Percentiles rank a stretch among this genome's conserved stretches.
Conservation (phyloP, 352 stramenopile species). For the Phytophthora macrochlamydospora region DNA sequence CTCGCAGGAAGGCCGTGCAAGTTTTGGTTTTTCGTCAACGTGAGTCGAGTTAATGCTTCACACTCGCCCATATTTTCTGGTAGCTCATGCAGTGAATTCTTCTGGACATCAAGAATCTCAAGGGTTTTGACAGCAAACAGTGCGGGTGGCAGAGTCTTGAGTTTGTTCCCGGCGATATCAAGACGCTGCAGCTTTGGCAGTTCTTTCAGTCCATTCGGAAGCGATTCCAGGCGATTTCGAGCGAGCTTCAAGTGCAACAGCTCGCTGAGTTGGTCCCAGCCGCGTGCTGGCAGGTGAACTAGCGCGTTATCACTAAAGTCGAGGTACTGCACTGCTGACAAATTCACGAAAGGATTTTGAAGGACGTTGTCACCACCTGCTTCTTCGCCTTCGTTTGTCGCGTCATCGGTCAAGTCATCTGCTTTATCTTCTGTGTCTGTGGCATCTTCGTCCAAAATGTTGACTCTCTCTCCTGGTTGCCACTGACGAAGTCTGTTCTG, state of each 20-base stretch:
- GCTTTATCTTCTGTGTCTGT: slow-evolving; percentile 13
- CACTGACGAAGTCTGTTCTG: slow-evolving; percentile 57
- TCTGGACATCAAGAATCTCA: slow-evolving; percentile 33
- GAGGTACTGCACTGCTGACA: slow-evolving; percentile 38
- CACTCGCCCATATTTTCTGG: slow-evolving; percentile 37
- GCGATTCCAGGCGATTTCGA: slow-evolving; percentile 43
- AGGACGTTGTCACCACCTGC: not conserved
- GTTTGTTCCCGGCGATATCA: slow-evolving; percentile 52
- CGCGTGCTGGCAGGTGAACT: slow-evolving; percentile 21
- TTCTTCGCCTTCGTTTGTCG: not conserved
- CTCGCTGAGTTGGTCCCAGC: slow-evolving; percentile 31
- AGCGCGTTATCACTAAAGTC: slow-evolving; percentile 59
- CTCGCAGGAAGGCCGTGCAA: slow-evolving; percentile 32
- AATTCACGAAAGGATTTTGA: slow-evolving; percentile 29
- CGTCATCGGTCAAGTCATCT: not conserved
- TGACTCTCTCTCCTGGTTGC: slow-evolving; percentile 13
- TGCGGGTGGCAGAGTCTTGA: slow-evolving; percentile 27
- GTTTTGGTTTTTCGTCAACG: slow-evolving; percentile 41
- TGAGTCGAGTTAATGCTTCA: slow-evolving; percentile 32
- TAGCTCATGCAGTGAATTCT: slow-evolving; percentile 40
- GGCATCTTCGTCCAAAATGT: slow-evolving; percentile 8
- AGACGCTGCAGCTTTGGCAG: slow-evolving; percentile 40
- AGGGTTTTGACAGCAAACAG: slow-evolving; percentile 33
- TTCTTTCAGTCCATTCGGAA: slow-evolving; percentile 31
- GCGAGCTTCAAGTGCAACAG: slow-evolving; percentile 52